Evolutionary conservation across 148 eudicot species (phyloP).

Genomic region (Beta vulgaris): DNA sequence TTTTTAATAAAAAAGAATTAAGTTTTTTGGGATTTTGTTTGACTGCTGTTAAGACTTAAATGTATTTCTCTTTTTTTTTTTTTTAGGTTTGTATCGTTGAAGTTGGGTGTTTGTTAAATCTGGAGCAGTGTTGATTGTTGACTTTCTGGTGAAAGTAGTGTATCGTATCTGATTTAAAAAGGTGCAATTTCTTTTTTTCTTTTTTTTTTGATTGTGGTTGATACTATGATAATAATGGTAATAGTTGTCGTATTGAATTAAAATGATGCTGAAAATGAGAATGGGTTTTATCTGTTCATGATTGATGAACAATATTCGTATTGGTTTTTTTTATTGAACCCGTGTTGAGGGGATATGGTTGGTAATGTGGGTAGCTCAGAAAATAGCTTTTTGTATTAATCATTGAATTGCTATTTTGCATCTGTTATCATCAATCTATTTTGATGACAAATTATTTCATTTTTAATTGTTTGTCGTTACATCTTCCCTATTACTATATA

Average conservation of each 20-base stretch:
- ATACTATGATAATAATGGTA: not conserved
- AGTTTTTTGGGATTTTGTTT: not conserved
- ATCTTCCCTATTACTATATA: too few species aligned
- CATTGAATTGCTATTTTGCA: too few species aligned
- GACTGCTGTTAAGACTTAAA: not conserved
- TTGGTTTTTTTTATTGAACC: not conserved
- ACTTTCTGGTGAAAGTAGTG: not conserved
- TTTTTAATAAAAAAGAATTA: not conserved
- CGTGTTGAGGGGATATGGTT: not conserved
- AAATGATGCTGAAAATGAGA: not conserved
- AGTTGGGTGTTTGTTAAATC: not conserved
- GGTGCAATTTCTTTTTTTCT: not conserved
- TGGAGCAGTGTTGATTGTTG: not conserved
- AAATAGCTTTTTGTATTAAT: too few species aligned
- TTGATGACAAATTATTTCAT: too few species aligned
- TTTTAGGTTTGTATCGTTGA: not conserved
- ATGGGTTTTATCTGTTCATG: not conserved
- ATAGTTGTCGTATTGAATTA: not conserved
- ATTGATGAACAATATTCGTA: not conserved
- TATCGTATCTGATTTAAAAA: not conserved
- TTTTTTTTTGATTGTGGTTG: not conserved
- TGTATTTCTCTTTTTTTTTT: conserved; percentile 3
- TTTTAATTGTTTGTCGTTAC: too few species aligned
- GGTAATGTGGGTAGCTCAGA: too few species aligned
- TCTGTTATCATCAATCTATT: too few species aligned